These are phyloP conservation scores for Xenoacremonium recifei DNA, from an alignment of 2,329 filamentous ascomycete species.

Conservation along the genomic window DNA sequence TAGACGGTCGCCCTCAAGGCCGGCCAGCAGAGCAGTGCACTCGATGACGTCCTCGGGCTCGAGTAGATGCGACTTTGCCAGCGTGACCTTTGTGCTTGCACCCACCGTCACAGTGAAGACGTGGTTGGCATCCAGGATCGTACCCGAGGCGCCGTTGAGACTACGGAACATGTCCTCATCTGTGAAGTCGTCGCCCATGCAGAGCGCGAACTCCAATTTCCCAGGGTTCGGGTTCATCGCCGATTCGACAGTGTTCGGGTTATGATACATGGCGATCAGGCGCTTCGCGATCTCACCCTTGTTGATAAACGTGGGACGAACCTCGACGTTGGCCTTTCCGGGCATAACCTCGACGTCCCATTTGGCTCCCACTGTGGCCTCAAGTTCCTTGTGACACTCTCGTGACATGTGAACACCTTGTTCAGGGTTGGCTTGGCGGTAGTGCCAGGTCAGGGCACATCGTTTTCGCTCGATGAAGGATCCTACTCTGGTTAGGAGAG, in stretches of 20 bases:
- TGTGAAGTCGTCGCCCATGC: constrained; percentile 92
- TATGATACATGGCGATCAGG: constrained; percentile 72
- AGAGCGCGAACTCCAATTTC: constrained; percentile 81
- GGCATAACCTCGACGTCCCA: constrained; percentile 97
- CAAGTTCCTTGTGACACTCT: constrained; percentile 79
- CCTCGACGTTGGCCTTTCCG: constrained; percentile 95
- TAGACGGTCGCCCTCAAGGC: constrained; percentile 40
- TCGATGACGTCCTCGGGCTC: constrained; percentile 88
- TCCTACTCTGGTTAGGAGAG: constrained; percentile 45
- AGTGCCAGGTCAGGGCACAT: constrained; percentile 96
- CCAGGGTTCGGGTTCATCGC: constrained; percentile 42
- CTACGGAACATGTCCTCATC: constrained; percentile 97
- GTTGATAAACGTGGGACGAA: constrained; percentile 95
- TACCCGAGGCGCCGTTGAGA: constrained; percentile 59
- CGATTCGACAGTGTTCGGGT: constrained; percentile 42
- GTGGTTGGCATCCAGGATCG: constrained; percentile 55
- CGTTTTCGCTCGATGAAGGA: constrained; percentile 94
- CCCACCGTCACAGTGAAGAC: constrained; percentile 92
- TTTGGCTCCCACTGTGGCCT: constrained; percentile 69
- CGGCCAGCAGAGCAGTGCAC: constrained; percentile 55
- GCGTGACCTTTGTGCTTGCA: constrained; percentile 85
- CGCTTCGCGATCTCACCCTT: constrained; percentile 93
- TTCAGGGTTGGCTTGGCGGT: constrained; percentile 85
- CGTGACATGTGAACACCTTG: constrained; percentile 76
- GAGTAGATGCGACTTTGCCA: constrained; percentile 85